Percentiles rank a stretch among this genome's conserved stretches.
Evolutionary conservation across 2,329 filamentous ascomycete species (phyloP).

Genomic region (Neophaeococcomyces mojaviensis): DNA sequence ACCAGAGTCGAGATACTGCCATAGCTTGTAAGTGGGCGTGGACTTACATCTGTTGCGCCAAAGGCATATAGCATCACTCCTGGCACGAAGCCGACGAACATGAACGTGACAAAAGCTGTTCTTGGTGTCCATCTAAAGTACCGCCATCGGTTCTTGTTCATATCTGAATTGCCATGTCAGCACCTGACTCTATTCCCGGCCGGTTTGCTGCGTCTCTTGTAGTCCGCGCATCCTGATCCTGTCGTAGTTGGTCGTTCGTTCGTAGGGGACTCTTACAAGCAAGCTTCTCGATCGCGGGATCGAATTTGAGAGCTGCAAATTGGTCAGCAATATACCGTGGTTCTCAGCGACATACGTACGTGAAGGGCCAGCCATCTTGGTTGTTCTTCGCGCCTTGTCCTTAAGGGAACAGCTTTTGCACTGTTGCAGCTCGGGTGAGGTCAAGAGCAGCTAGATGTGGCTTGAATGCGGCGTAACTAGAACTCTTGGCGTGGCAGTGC

Average conservation of each 20-base stretch:
- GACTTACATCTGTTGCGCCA: constrained; percentile 78
- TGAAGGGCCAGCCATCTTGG: constrained; percentile 45
- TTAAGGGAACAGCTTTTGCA: background rate
- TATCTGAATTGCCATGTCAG: constrained; percentile 29
- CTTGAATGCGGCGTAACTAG: background rate
- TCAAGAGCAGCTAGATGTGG: background rate
- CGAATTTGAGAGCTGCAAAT: constrained; percentile 37
- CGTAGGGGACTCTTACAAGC: constrained; percentile 45
- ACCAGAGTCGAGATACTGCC: background rate
- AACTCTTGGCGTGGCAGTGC: constrained; percentile 1
- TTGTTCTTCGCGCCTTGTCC: background rate
- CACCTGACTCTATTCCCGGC: background rate
- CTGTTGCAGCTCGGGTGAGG: background rate
- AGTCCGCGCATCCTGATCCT: background rate
- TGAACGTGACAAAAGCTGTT: constrained; percentile 71
- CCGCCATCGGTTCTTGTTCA: constrained; percentile 77
- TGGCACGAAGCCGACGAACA: constrained; percentile 69
- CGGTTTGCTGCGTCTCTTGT: background rate
- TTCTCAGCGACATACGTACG: constrained; percentile 29
- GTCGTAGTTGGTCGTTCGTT: too few relatives aligned
- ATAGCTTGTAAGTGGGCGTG: background rate
- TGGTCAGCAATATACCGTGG: constrained; percentile 6
- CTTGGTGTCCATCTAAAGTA: constrained; percentile 91
- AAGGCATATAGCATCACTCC: constrained; percentile 61
- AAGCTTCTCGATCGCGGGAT: constrained; percentile 43